A percentile compares a stretch with the other conserved stretches of the same genome.
Conservation (phyloP, 108 stramenopile species). For the Nitzschia sp. region DNA sequence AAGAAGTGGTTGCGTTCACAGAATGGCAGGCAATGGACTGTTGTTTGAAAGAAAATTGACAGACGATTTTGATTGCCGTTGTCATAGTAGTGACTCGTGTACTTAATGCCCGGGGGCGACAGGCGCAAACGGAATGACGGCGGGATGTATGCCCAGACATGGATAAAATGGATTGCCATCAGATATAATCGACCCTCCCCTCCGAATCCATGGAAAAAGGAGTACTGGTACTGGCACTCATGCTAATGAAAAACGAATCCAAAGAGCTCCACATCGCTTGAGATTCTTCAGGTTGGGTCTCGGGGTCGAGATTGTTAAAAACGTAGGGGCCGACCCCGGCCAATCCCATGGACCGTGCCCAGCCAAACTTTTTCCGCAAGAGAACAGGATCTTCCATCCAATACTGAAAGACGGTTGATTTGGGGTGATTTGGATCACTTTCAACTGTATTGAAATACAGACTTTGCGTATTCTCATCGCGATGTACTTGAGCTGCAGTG, state of each 20-base stretch:
- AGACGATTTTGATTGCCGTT: too few relatives aligned
- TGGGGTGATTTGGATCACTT: neutral
- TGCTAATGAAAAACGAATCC: conserved; percentile 33
- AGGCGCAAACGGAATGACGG: too few relatives aligned
- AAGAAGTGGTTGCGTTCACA: too few relatives aligned
- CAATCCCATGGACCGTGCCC: conserved; percentile 9
- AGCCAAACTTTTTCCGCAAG: conserved; percentile 26
- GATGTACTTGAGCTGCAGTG: conserved; percentile 9
- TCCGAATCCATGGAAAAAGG: too few relatives aligned
- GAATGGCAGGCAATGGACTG: too few relatives aligned
- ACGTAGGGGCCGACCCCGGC: conserved; percentile 35
- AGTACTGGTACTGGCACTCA: too few relatives aligned
- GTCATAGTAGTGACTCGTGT: too few relatives aligned
- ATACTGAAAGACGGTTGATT: conserved; percentile 23
- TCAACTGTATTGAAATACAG: conserved; percentile 37
- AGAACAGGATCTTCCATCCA: conserved; percentile 43
- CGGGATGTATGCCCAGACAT: too few relatives aligned
- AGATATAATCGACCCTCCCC: too few relatives aligned
- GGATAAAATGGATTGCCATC: too few relatives aligned
- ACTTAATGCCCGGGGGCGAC: too few relatives aligned
- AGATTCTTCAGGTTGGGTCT: conserved; percentile 18
- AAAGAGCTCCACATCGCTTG: conserved; percentile 35
- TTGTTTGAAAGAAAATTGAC: too few relatives aligned
- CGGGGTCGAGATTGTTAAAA: conserved; percentile 31
- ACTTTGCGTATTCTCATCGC: conserved; percentile 26